A percentile compares a stretch with the other conserved stretches of the same genome.
Evolutionary conservation across 1,284 basidiomycete species (phyloP).

Genomic region (Sparassis latifolia): DNA sequence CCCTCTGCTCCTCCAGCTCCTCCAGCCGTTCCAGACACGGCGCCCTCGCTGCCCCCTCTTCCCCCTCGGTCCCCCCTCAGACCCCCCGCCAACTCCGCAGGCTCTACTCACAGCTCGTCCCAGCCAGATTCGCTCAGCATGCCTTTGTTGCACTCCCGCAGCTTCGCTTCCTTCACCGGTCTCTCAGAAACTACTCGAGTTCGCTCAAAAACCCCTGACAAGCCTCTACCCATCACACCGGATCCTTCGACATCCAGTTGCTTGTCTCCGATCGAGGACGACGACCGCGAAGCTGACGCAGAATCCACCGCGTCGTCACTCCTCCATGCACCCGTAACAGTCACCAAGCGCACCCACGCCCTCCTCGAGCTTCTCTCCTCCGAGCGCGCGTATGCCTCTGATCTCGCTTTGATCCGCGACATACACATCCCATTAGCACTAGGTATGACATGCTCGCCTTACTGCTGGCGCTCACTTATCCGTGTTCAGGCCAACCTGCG

Average conservation of each 20-base stretch:
- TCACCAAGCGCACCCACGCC: conserved; percentile 77
- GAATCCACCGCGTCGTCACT: conserved; percentile 13
- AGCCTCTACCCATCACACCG: conserved; percentile 26
- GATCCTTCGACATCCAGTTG: conserved; percentile 13
- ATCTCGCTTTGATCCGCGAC: conserved; percentile 80
- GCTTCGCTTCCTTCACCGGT: conserved; percentile 25
- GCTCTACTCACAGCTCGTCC: conserved; percentile 8
- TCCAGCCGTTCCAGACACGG: conserved; percentile 13
- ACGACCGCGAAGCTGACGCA: conserved; percentile 7
- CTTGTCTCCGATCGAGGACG: conserved; percentile 6
- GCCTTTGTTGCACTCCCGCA: conserved; percentile 23
- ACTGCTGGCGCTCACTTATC: background rate
- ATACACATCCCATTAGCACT: conserved; percentile 77
- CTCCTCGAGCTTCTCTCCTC: conserved; percentile 80
- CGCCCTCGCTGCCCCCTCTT: conserved; percentile 23
- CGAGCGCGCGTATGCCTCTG: conserved; percentile 83
- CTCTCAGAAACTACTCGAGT: background rate
- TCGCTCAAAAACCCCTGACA: conserved; percentile 23
- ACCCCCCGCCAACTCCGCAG: conserved; percentile 11
- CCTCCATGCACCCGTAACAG: conserved; percentile 11
- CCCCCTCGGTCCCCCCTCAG: conserved; percentile 27
- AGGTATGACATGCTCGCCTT: conserved; percentile 33
- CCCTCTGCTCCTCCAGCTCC: conserved; percentile 17
- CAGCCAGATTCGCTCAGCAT: conserved; percentile 11
- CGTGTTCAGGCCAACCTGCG: conserved; percentile 22